Evolutionary conservation across 2,329 filamentous ascomycete genomes (phyloP), one percentile per base, ranked within the genome.

Genomic region (Knoxdaviesia proteae): DNA sequence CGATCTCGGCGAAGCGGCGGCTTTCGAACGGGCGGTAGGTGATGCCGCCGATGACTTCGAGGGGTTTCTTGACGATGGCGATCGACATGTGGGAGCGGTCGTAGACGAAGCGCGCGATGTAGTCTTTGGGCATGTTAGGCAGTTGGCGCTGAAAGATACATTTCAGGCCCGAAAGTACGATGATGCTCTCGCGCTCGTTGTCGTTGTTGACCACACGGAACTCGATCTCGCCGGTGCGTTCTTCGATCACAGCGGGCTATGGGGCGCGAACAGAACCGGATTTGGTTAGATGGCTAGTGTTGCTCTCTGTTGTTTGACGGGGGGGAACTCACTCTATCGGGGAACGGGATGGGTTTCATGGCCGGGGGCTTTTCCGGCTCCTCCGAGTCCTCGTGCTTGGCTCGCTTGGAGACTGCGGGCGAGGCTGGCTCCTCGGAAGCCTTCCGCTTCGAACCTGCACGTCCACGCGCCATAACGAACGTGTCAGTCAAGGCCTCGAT

Each of bases 121-220:
- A 98, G 56, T 96, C 90, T 60, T 96, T 94, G 9, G 90, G 90
- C 90, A 98, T 98, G 61, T 96, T 96, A 0, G 90, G 90, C 5
- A 98, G 68, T 56, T 98, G 90, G 53, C 96, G 96, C 58, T 98
- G 90, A 54, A 98, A 96, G 49, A 98, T 92, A 56, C 87, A 94
- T 58, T 96, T 98, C 44, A 98, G 67, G 9, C 90, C 90, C 0
- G 88, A 94, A 46, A 98, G 68, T 51, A 98, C 92, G 54, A 96
- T 92, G 50, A 87, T 77, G 55, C 83, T 92, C 54, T 94, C 84
- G 49, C 80, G 74, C 35, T 77, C 70, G 52, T 82, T 81, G 55
- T 98, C 90, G 56, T 98, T 98, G 67, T 96, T 96, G 53, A 98
- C 90, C 6, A 96, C 90, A 40, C 87, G 79, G 58, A 96, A 96